A percentile compares a stretch with the other conserved stretches of the same genome.
Conservation (phyloP, 345 rosid genomes). For the Populus deltoides region DNA sequence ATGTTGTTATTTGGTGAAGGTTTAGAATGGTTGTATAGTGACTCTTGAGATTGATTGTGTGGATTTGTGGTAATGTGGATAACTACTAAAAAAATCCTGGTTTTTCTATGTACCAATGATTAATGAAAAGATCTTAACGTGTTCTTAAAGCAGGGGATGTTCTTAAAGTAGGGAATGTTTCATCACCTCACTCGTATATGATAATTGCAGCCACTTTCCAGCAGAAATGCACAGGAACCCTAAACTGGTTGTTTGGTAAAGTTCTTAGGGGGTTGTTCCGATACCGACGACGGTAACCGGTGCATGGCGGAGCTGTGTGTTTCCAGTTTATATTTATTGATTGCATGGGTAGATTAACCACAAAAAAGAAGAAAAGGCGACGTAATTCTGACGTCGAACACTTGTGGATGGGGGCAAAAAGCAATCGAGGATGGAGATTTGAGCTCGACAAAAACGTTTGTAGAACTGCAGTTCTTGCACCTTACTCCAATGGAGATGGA, state of each 20-base stretch:
- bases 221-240: background rate
- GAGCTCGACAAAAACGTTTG: background rate
- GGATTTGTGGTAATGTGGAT: too few species aligned
- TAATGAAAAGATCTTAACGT: too few species aligned
- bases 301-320: background rate
- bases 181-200: too few species aligned
- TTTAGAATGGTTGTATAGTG: too few species aligned
- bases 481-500: background rate
- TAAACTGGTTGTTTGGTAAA: background rate
- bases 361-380: too few species aligned
- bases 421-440: background rate
- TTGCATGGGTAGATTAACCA: background rate
- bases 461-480: background rate
- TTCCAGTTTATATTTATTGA: background rate
- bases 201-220: background rate
- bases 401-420: background rate
- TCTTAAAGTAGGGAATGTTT: too few species aligned
- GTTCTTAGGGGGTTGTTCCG: background rate
- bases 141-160: too few species aligned
- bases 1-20: too few species aligned
- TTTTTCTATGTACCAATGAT: too few species aligned
- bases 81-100: too few species aligned
- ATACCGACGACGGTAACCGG: background rate
- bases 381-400: too few species aligned
- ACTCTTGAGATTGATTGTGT: too few species aligned